phyloP scores from a whole-genome alignment of 2,329 filamentous ascomycete genomes.

The Aspergillus udagawae region DNA sequence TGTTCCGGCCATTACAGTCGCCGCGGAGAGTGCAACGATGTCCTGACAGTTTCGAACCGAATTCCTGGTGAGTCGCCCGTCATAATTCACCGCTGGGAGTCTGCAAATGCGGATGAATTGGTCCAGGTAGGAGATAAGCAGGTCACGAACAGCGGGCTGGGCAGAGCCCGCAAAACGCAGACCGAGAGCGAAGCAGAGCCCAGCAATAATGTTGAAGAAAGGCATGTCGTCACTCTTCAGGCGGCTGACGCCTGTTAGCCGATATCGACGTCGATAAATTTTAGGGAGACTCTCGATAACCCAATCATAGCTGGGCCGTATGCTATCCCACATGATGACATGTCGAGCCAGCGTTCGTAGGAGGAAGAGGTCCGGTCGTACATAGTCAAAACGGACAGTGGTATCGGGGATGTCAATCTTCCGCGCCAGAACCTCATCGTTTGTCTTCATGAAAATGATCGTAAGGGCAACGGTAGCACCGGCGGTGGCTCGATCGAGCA shows the following conservation, averaged over 20 bases:
- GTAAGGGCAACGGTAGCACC: conserved; percentile 88
- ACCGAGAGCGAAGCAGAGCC: conserved; percentile 75
- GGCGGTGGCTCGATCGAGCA: conserved; percentile 86
- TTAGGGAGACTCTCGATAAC: conserved; percentile 68
- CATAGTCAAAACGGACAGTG: conserved; percentile 86
- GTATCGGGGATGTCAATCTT: conserved; percentile 95
- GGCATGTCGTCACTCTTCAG: conserved; percentile 81
- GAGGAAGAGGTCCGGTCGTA: conserved; percentile 87
- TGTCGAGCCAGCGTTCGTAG: conserved; percentile 85
- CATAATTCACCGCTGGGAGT: conserved; percentile 64
- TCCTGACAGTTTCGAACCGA: conserved; percentile 91
- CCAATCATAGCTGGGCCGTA: conserved; percentile 71
- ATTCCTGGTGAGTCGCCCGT: conserved; percentile 75
- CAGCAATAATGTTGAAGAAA: conserved; percentile 87
- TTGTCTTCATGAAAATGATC: conserved; percentile 95
- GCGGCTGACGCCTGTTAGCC: conserved; percentile 55
- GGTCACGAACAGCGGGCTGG: conserved; percentile 67
- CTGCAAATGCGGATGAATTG: conserved; percentile 75
- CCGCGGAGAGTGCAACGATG: conserved; percentile 72
- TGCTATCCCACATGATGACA: conserved; percentile 86
- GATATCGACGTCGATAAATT: conserved; percentile 61
- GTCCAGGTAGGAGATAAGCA: conserved; percentile 80
- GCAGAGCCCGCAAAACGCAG: conserved; percentile 71
- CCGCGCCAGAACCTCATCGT: conserved; percentile 77
- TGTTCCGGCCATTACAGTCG: conserved; percentile 93